Base-by-base conservation (phyloP, 305 asterid species). In the Solanum hybrid region DNA sequence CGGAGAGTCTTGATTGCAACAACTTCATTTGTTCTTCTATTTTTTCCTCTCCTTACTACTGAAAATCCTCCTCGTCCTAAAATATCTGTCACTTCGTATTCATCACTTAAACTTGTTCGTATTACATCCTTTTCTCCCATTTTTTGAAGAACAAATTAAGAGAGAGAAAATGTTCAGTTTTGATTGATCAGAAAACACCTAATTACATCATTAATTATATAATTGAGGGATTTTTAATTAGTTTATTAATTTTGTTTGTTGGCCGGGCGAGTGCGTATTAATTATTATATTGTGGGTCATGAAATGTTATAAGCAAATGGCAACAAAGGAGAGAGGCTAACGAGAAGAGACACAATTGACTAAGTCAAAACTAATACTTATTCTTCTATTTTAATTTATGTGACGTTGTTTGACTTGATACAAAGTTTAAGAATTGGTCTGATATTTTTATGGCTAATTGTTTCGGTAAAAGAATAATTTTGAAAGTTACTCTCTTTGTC, bases 11-110 rank as follows among this genome's bases (percentile, higher is more conserved):
- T 95, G 74, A 96, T 93, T 11, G 97, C 98, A 6, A 95, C 98
- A 18, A 29, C 90, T 79, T 80, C 93, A 11, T 64, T 34, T 57
- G 92, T 77, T 75, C 89, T 94, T 34, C 93, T 95, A n/a, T 91
- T 89, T 39, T 31, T 92, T 11, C 99, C 98, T 93, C 91, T 90
- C 83, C 98, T 87, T 3, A 96, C 99, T 9, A 96, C 94, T 1
- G 99, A 96, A 92, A 96, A 96, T 16, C 98, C 98, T 69, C 98
- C 98, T 57, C 98, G 82, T 13, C 98, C 98, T 40, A 96, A 39
- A 14, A 96, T 90, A 14, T 95, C 98, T 29, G 88, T 75, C 37
- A 96, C 95, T 91, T 95, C 96, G 80, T 96, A 96, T 73, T 96
- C 98, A 89, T 94, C 96, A 3, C 90, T 39, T 5, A 96, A 84